Percentiles rank a stretch among this genome's conserved stretches.
These are phyloP conservation scores for Hydnum rufescens DNA, from an alignment of 768 basidiomycete species.

Conservation along the genomic window DNA sequence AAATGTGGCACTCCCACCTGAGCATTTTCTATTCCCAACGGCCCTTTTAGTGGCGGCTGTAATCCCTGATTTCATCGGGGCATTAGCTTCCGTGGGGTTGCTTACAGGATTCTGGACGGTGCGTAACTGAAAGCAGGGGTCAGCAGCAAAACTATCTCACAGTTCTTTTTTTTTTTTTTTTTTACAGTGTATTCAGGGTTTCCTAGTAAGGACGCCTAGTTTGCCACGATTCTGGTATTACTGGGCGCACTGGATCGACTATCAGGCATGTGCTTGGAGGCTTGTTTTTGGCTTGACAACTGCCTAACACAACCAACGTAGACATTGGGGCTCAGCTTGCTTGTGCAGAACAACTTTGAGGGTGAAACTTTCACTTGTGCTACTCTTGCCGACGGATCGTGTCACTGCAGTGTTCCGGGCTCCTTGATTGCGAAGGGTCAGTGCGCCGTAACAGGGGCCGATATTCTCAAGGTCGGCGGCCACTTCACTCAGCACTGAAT, in stretches of 20 bases:
- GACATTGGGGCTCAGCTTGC: slow-evolving; percentile 14
- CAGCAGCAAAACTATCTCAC: slow-evolving; percentile 4
- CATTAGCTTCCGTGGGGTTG: slow-evolving; percentile 34
- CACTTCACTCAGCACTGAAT: too few species aligned
- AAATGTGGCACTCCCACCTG: too few species aligned
- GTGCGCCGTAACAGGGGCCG: slow-evolving; percentile 31
- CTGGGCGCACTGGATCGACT: slow-evolving; percentile 37
- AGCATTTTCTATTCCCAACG: too few species aligned
- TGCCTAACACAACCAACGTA: slow-evolving; percentile 13
- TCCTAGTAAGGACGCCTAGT: slow-evolving; percentile 30
- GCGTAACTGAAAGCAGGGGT: too few species aligned
- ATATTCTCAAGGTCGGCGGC: slow-evolving; percentile 27
- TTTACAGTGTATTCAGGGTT: slow-evolving; percentile 10
- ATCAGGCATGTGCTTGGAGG: slow-evolving; percentile 30
- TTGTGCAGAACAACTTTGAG: slow-evolving; percentile 27
- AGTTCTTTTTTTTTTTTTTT: background rate
- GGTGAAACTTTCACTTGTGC: slow-evolving; percentile 28
- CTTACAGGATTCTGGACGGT: slow-evolving; percentile 41
- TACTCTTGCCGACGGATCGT: slow-evolving; percentile 19
- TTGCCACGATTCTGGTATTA: slow-evolving; percentile 41
- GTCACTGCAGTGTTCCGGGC: slow-evolving; percentile 32
- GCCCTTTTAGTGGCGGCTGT: too few species aligned
- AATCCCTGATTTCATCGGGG: slow-evolving; percentile 39
- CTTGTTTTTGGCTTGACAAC: too few species aligned
- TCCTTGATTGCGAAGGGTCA: slow-evolving; percentile 21